These are phyloP conservation scores for Neurospora sp. DNA, from an alignment of 495 filamentous ascomycete species.

Conservation along the genomic window DNA sequence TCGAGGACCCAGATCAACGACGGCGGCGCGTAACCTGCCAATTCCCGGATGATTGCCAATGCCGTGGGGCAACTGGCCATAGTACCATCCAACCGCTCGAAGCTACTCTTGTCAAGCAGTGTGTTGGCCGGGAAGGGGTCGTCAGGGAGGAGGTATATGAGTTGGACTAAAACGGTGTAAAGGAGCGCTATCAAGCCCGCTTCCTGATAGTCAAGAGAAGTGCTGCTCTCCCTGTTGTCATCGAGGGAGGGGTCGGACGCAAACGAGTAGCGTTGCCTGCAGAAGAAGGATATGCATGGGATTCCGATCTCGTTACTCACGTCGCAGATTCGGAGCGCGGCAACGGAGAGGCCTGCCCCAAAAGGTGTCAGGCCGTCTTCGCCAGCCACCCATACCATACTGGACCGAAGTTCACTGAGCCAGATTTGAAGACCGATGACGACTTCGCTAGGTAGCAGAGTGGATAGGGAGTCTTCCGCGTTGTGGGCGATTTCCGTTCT, in stretches of 20 bases:
- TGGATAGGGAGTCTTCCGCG: background rate
- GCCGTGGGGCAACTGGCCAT: background rate
- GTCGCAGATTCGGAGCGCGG: background rate
- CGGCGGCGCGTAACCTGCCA: background rate
- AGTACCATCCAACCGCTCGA: background rate
- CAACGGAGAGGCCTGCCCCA: background rate
- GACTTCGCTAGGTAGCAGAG: background rate
- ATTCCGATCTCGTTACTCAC: background rate
- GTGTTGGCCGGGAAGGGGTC: background rate
- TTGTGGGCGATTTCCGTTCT: background rate
- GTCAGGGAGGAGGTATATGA: background rate
- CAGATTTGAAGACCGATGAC: background rate
- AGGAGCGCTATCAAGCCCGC: background rate
- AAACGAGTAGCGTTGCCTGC: background rate
- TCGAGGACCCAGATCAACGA: background rate
- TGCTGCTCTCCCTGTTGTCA: too few relatives aligned
- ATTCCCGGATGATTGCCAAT: background rate
- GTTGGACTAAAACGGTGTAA: background rate
- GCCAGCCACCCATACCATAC: background rate
- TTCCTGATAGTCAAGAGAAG: too few relatives aligned
- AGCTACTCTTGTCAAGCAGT: background rate
- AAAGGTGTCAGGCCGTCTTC: too few relatives aligned
- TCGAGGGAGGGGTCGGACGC: too few relatives aligned
- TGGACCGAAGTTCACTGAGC: background rate
- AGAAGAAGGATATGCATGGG: background rate